Percentiles rank a stretch among this genome's conserved stretches.
phyloP scores from a whole-genome alignment of 805 yeast genomes.

The Cyberlindnera maritima region DNA sequence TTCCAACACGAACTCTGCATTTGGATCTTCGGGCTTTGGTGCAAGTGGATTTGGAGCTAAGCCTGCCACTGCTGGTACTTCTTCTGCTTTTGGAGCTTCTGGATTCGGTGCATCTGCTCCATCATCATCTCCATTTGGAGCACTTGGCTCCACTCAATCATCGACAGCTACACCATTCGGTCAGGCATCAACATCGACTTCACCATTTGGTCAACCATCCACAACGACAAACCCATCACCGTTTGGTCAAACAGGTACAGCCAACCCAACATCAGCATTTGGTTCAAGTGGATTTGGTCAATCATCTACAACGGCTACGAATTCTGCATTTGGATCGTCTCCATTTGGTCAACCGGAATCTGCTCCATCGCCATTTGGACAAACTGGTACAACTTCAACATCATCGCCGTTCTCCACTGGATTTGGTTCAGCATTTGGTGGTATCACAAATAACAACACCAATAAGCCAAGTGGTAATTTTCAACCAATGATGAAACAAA shows the following conservation, averaged over 20 bases:
- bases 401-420: conserved; percentile 1
- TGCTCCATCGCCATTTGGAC: conserved; percentile 3
- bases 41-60: not conserved
- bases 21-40: conserved; percentile 18
- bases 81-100: conserved; percentile 6
- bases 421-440: conserved; percentile 6
- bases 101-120: conserved; percentile 1
- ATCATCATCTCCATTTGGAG: conserved; percentile 5
- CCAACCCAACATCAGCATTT: not conserved
- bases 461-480: conserved; percentile 13
- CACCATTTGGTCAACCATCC: not conserved
- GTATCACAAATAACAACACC: not conserved
- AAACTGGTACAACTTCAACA: conserved; percentile 3
- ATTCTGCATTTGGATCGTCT: conserved; percentile 7
- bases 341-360: conserved; percentile 24
- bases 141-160: not conserved
- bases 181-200: conserved; percentile 1
- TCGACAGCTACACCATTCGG: conserved; percentile 10
- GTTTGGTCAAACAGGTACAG: not conserved
- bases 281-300: too few relatives aligned
- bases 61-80: conserved; percentile 1
- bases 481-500: conserved; percentile 32
- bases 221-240: not conserved
- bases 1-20: conserved; percentile 9
- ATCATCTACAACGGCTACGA: not conserved